These are phyloP conservation scores for Eucalyptus melliodora DNA, from an alignment of 345 rosid species.

Conservation along the genomic window DNA sequence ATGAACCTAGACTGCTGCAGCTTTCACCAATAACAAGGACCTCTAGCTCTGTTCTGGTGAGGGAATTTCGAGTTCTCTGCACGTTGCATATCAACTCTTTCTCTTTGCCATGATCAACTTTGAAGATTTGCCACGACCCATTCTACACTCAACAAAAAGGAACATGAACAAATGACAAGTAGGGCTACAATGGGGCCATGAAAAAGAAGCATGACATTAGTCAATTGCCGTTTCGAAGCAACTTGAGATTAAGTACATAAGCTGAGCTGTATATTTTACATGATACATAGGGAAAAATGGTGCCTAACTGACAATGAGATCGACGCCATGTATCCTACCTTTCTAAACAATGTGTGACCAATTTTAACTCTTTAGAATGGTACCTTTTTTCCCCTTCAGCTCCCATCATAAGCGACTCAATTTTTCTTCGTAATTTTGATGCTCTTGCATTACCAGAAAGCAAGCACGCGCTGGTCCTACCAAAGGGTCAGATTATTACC, in stretches of 20 bases:
- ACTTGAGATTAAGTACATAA: background rate
- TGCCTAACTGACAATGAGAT: background rate
- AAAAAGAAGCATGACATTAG: background rate
- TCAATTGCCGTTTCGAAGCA: background rate
- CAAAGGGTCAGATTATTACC: background rate
- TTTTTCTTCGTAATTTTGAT: background rate
- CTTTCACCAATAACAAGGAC: slow-evolving; percentile 17
- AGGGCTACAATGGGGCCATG: background rate
- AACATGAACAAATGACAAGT: background rate
- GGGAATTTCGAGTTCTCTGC: slow-evolving; percentile 31
- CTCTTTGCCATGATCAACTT: slow-evolving; percentile 14
- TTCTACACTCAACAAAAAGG: slow-evolving; percentile 25
- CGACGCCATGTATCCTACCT: background rate
- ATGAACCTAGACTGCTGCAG: background rate
- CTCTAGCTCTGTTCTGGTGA: slow-evolving; percentile 46
- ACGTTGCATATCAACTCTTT: slow-evolving; percentile 44
- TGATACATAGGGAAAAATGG: background rate
- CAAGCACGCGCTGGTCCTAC: background rate
- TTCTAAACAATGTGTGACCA: background rate
- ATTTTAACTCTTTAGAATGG: background rate
- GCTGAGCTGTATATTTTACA: background rate
- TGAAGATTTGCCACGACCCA: slow-evolving; percentile 53
- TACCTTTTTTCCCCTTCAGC: background rate
- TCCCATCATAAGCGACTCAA: background rate
- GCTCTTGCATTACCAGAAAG: background rate